phyloP scores from a whole-genome alignment of 257 asterid genomes.

The Echites panduratus region DNA sequence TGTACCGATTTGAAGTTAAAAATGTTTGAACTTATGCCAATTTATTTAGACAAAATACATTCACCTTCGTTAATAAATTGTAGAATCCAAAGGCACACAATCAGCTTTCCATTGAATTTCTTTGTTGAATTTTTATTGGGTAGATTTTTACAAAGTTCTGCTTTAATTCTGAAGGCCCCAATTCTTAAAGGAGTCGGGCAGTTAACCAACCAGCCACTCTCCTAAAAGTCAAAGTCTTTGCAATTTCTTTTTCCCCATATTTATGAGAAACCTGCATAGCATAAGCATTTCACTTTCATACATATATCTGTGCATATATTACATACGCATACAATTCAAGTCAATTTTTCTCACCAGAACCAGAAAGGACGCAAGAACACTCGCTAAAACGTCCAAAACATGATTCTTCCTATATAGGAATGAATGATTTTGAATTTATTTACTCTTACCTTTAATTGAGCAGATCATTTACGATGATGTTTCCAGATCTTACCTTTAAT shows the following conservation, averaged over 20 bases:
- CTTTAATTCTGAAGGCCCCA: background rate
- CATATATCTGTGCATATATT: too few species aligned
- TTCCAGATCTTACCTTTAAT: background rate
- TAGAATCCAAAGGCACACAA: too few species aligned
- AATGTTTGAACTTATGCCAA: too few species aligned
- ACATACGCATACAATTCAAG: too few species aligned
- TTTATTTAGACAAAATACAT: too few species aligned
- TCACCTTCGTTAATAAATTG: too few species aligned
- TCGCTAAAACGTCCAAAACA: constrained; percentile 7
- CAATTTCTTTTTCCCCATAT: background rate
- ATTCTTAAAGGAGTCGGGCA: background rate
- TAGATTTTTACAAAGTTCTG: too few species aligned
- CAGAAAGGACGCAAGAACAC: background rate
- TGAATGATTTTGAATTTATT: background rate
- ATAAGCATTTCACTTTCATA: background rate
- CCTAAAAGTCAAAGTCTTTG: background rate
- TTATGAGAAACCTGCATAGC: background rate
- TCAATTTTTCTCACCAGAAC: too few species aligned
- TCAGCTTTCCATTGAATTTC: too few species aligned
- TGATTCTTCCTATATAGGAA: background rate
- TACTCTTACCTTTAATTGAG: background rate
- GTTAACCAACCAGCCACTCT: background rate
- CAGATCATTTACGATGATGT: too few species aligned
- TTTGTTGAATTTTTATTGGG: too few species aligned
- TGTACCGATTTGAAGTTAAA: too few species aligned